These are phyloP conservation scores for Viridothelium virens DNA, from an alignment of 495 filamentous ascomycete genomes.

Conservation along the genomic window DNA sequence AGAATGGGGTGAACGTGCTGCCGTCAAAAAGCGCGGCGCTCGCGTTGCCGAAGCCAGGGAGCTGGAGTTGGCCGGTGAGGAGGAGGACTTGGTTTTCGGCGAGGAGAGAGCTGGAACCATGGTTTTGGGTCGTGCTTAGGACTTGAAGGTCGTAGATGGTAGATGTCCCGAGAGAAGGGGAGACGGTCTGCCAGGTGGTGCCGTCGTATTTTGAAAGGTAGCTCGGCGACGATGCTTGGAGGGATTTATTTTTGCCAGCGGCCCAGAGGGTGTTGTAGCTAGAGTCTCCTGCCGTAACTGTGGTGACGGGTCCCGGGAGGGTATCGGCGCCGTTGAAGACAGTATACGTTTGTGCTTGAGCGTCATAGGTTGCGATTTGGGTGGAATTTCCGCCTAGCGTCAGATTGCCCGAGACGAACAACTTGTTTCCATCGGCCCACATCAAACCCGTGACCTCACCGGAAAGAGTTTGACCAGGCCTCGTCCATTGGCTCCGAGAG, in stretches of 20 bases:
- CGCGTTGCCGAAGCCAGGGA: constrained; percentile 69
- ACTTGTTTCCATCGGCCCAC: constrained; percentile 61
- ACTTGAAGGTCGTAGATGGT: constrained; percentile 73
- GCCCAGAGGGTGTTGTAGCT: constrained; percentile 71
- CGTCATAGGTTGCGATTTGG: constrained; percentile 67
- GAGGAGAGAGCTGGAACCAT: constrained; percentile 57
- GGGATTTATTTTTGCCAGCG: constrained; percentile 62
- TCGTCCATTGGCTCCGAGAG: constrained; percentile 61
- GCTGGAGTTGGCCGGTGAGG: constrained; percentile 66
- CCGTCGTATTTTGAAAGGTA: constrained; percentile 75
- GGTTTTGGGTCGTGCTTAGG: constrained; percentile 57
- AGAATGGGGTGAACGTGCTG: constrained; percentile 64
- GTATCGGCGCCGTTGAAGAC: constrained; percentile 53
- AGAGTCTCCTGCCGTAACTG: constrained; percentile 60
- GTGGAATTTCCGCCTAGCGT: constrained; percentile 54
- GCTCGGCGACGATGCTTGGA: neutral
- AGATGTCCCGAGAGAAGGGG: constrained; percentile 53
- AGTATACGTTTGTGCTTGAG: constrained; percentile 54
- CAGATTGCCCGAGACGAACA: constrained; percentile 73
- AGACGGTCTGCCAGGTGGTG: constrained; percentile 49
- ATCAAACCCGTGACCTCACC: constrained; percentile 63
- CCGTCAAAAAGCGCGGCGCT: constrained; percentile 89
- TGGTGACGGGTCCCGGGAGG: constrained; percentile 73
- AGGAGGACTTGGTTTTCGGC: constrained; percentile 63
- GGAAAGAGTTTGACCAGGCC: constrained; percentile 58